Percentiles rank a stretch among this genome's conserved stretches.
These are phyloP conservation scores for Zygosaccharomyces kombuchaensis DNA, from an alignment of 805 yeast species.

Conservation along the genomic window DNA sequence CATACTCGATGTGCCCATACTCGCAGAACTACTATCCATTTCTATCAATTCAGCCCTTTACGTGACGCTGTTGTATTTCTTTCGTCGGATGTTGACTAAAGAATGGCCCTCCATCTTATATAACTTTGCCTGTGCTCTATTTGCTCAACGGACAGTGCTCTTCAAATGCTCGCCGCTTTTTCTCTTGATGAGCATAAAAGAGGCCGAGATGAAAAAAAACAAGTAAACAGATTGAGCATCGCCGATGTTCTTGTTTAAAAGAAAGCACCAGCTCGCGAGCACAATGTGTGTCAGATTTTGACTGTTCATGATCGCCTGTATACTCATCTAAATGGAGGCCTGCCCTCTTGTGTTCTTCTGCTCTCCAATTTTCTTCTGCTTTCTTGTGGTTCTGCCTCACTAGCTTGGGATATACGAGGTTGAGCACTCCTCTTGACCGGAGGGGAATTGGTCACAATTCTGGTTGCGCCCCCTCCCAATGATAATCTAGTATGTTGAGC, in stretches of 20 bases:
- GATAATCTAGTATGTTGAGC: conserved; percentile 11
- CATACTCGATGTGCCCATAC: conserved; percentile 11
- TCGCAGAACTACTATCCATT: conserved; percentile 9
- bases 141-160: conserved; percentile 6
- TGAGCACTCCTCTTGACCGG: conserved; percentile 6
- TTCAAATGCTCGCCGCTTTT: conserved; percentile 1
- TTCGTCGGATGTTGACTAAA: too few relatives aligned
- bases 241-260: too few relatives aligned
- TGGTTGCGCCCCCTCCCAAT: conserved; percentile 18
- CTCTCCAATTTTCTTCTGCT: not conserved
- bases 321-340: conserved; percentile 29
- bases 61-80: not conserved
- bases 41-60: not conserved
- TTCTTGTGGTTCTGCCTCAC: conserved; percentile 3
- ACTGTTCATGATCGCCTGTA: not conserved
- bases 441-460: conserved; percentile 11
- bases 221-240: not conserved
- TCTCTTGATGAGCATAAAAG: conserved; percentile 2
- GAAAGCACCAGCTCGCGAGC: too few relatives aligned
- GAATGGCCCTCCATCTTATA: conserved; percentile 3
- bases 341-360: conserved; percentile 6
- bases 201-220: conserved; percentile 2
- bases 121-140: conserved; percentile 7
- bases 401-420: conserved; percentile 6
- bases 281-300: not conserved